Evolutionary conservation across 116 monocot genomes (phyloP), one percentile per base, ranked within the genome.

Genomic region (Cymodocea nodosa): DNA sequence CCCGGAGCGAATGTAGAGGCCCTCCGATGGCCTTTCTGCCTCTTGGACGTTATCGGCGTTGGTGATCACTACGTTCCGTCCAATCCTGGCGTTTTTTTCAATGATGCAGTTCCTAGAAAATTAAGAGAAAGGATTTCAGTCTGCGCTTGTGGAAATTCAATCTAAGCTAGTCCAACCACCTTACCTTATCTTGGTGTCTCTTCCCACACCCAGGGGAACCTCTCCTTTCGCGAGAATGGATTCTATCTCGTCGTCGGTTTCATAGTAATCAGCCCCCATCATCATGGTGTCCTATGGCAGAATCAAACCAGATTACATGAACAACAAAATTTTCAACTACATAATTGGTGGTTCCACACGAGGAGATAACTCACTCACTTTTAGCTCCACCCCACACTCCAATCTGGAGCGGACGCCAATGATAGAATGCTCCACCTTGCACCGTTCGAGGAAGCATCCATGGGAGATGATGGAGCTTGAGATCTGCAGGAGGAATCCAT

Each of bases 1-100:
- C 30, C 85, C 85, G 0, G 93, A 88, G 23, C 89, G 81, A 39
- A 93, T 93, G 70, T 83, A 93, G 75, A 85, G 85, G n/a, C 93
- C 93, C 30, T 88, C 89, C 19, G 79, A 65, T 24, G 89, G 65
- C 70, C 83, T 81, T 16, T 88, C 93, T 22, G 88, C 83, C 66
- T 93, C 93, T 50, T 81, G 70, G 51, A 93, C 76, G 1, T 73
- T 81, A 56, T 81, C 83, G 44, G 59, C 30, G 69, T 87, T 87
- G 60, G 69, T 56, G 52, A 87, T 80, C 37, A 83, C 65, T 36
- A 87, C 87, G 68, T 87, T 81, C 40, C 71, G 83, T 16, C 87
- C 83, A 22, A 87, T 83, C 56, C 71, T 76, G 4, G 87, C 83
- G 69, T 87, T 87, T 51, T 83, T 87, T 71, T 87, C 83, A 44